Evolutionary conservation across 495 filamentous ascomycete species (phyloP).

Genomic region (Rhypophila decipiens): DNA sequence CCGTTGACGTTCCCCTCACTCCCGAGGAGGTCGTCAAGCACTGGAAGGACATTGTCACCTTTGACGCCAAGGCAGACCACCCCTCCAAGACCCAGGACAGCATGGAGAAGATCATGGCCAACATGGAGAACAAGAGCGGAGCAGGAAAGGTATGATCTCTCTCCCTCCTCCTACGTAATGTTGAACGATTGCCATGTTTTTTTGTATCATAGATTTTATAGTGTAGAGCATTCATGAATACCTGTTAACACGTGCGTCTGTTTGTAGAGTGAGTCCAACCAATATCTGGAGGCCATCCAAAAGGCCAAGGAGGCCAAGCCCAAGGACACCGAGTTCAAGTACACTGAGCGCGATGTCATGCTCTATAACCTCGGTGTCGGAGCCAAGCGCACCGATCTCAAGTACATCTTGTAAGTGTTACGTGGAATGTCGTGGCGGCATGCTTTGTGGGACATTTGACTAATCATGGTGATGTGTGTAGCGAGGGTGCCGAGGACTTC

Average conservation of each 20-base stretch:
- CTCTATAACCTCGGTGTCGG: constrained; percentile 95
- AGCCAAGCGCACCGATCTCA: constrained; percentile 86
- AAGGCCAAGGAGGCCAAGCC: constrained; percentile 66
- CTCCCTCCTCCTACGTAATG: too few species aligned
- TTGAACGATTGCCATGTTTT: constrained; percentile 12
- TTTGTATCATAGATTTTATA: constrained; percentile 23
- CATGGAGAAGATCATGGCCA: constrained; percentile 82
- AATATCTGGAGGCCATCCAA: constrained; percentile 64
- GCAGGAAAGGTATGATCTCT: constrained; percentile 43
- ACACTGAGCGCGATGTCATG: constrained; percentile 79
- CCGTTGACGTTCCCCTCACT: constrained; percentile 76
- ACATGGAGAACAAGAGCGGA: constrained; percentile 68
- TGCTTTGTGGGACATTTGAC: too few species aligned
- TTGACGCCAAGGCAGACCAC: constrained; percentile 86
- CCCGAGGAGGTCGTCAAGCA: constrained; percentile 76
- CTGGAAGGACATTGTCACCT: constrained; percentile 77
- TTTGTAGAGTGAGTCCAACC: constrained; percentile 30
- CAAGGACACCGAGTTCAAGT: constrained; percentile 72
- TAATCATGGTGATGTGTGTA: too few species aligned
- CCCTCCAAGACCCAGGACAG: constrained; percentile 73
- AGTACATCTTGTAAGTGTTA: constrained; percentile 61
- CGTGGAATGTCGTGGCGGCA: too few species aligned
- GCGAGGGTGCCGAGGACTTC: constrained; percentile 83
- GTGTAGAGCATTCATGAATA: constrained; percentile 21
- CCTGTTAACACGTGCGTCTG: constrained; percentile 25